These are phyloP conservation scores for Aquanectria penicillioides DNA, from an alignment of 2,329 filamentous ascomycete genomes.

Conservation along the genomic window DNA sequence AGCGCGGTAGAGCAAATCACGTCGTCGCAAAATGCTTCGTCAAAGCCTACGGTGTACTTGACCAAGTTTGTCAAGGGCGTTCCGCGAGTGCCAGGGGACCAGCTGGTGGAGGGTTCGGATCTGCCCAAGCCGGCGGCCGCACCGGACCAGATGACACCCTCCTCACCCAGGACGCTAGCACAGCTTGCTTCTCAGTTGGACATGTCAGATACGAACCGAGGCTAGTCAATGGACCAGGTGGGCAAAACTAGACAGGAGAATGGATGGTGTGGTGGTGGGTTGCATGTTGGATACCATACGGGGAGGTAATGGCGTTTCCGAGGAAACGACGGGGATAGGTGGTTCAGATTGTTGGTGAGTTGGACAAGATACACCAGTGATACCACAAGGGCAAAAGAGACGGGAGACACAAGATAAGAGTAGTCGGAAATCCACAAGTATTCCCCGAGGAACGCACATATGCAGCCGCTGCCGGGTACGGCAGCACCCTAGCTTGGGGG, in stretches of 20 bases:
- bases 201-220: constrained; percentile 25
- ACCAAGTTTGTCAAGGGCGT: constrained; percentile 60
- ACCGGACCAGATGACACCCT: constrained; percentile 15
- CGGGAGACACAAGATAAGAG: constrained; percentile 22
- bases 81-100: constrained; percentile 51
- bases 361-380: constrained; percentile 20
- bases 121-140: background rate
- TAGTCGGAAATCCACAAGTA: constrained; percentile 19
- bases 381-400: constrained; percentile 17
- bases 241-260: background rate
- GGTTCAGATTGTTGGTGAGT: constrained; percentile 12
- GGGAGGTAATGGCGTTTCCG: constrained; percentile 17
- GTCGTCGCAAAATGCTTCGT: constrained; percentile 48
- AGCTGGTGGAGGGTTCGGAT: constrained; percentile 38
- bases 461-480: constrained; percentile 19
- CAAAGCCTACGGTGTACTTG: constrained; percentile 58
- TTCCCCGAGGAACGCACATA: constrained; percentile 18
- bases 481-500: constrained; percentile 23
- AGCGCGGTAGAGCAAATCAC: constrained; percentile 78
- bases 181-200: constrained; percentile 36
- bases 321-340: background rate
- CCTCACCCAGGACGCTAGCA: constrained; percentile 31
- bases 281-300: constrained; percentile 10
- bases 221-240: constrained; percentile 6
- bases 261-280: background rate